These are phyloP conservation scores for Amborella trichopoda DNA, from an alignment of 164 flowering plant species.

Conservation along the genomic window DNA sequence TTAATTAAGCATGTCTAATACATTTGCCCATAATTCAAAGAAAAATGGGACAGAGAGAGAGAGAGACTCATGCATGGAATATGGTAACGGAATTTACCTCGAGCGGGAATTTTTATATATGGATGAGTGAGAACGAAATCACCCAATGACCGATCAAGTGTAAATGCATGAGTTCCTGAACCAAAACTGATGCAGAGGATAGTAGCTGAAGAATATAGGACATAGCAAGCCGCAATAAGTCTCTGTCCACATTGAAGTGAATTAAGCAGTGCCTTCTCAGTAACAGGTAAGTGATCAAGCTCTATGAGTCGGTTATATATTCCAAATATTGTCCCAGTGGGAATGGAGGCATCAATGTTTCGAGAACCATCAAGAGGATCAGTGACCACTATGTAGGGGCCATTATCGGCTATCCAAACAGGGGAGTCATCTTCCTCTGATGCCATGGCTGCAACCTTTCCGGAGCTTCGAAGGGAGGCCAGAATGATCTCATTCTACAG, in stretches of 20 bases:
- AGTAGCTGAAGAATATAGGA: constrained; percentile 94
- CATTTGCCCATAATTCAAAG: too few species aligned
- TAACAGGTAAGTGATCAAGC: constrained; percentile 56
- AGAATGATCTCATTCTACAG: constrained; percentile 86
- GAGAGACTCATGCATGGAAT: too few species aligned
- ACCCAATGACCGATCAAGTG: constrained; percentile 79
- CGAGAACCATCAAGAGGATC: constrained; percentile 97
- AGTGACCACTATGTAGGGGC: constrained; percentile 84
- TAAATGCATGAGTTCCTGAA: constrained; percentile 85
- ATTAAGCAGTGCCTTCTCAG: constrained; percentile 73
- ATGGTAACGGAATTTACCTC: too few species aligned
- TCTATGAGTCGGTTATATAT: constrained; percentile 70
- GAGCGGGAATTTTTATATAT: constrained; percentile 59
- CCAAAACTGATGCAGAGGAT: constrained; percentile 81
- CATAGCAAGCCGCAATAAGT: constrained; percentile 85
- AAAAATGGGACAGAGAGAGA: too few species aligned
- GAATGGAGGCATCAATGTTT: constrained; percentile 94
- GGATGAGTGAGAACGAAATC: constrained; percentile 92
- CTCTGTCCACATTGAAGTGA: constrained; percentile 80
- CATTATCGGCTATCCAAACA: constrained; percentile 69
- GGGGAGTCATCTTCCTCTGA: constrained; percentile 92
- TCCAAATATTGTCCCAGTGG: constrained; percentile 96
- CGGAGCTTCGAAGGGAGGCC: constrained; percentile 61
- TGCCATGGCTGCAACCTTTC: constrained; percentile 91
- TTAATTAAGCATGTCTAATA: too few species aligned